Evolutionary conservation across 164 flowering plant genomes (phyloP).

Genomic region (Cinnamomum micranthum): DNA sequence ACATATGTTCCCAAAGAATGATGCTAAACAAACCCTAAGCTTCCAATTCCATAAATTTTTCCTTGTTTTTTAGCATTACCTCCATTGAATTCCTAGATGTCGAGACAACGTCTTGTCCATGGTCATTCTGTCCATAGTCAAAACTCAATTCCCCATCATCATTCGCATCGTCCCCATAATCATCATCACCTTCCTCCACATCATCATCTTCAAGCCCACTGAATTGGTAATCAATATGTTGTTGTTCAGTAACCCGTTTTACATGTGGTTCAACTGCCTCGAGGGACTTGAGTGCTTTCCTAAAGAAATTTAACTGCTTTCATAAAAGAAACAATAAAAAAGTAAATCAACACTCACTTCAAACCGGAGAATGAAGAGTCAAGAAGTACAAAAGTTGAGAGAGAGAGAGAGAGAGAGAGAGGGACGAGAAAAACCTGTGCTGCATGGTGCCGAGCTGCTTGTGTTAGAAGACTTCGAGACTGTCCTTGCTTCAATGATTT

Average conservation of each 20-base stretch:
- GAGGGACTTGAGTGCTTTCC: slow-evolving; percentile 58
- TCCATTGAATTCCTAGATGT: slow-evolving; percentile 57
- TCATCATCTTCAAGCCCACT: slow-evolving; percentile 72
- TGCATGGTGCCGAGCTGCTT: slow-evolving; percentile 95
- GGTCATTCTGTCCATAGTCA: slow-evolving; percentile 60
- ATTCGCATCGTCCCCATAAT: slow-evolving; percentile 31
- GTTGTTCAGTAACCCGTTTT: slow-evolving; percentile 52
- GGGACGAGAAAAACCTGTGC: slow-evolving; percentile 62
- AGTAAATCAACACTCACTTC: background rate
- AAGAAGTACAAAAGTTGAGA: slow-evolving; percentile 6
- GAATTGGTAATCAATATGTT: slow-evolving; percentile 87
- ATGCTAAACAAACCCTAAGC: too few relatives aligned
- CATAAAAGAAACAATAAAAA: slow-evolving; percentile 20
- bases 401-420: slow-evolving; percentile 1
- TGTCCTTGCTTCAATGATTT: slow-evolving; percentile 90
- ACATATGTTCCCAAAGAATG: too few relatives aligned
- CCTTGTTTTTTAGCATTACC: slow-evolving; percentile 29
- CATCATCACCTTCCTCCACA: slow-evolving; percentile 39
- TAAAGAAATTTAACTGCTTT: slow-evolving; percentile 72
- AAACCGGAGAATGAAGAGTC: background rate
- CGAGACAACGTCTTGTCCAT: slow-evolving; percentile 36
- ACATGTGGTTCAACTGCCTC: slow-evolving; percentile 83
- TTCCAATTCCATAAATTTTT: background rate
- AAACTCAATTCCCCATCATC: slow-evolving; percentile 82
- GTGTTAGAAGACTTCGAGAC: slow-evolving; percentile 84